Evolutionary conservation across 352 stramenopile genomes (phyloP).

Genomic region (Phytophthora europaea): DNA sequence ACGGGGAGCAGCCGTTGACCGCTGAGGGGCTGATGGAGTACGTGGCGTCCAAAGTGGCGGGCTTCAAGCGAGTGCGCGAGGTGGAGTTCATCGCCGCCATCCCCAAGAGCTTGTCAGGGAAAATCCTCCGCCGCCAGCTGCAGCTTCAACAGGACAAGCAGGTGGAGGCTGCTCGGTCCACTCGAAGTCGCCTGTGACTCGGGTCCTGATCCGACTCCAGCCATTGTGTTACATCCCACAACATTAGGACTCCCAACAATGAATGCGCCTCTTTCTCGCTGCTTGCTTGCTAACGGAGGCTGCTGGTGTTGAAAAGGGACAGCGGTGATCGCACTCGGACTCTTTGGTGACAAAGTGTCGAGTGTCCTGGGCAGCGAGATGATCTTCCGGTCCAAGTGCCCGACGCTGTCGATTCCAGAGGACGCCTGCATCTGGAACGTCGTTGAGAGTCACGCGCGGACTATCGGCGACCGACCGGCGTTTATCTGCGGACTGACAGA

Average conservation of each 20-base stretch:
- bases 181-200: conserved; percentile 22
- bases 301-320: neutral
- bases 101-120: conserved; percentile 90
- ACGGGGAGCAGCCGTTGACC: conserved; percentile 18
- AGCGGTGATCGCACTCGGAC: neutral
- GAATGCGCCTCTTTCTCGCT: neutral
- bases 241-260: neutral
- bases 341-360: neutral
- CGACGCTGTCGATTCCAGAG: conserved; percentile 33
- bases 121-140: conserved; percentile 91
- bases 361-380: conserved; percentile 11
- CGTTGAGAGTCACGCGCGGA: conserved; percentile 43
- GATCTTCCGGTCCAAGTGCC: conserved; percentile 56
- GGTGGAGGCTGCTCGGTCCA: conserved; percentile 33
- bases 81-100: conserved; percentile 90
- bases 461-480: conserved; percentile 33
- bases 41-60: conserved; percentile 84
- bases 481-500: conserved; percentile 60
- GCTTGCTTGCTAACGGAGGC: neutral
- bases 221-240: too few species aligned
- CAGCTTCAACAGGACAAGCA: conserved; percentile 51
- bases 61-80: conserved; percentile 88
- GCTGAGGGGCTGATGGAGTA: conserved; percentile 55
- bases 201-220: neutral
- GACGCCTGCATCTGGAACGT: conserved; percentile 52